These are phyloP conservation scores for Sclerotinia subarctica DNA, from an alignment of 2,329 filamentous ascomycete species.

Conservation along the genomic window DNA sequence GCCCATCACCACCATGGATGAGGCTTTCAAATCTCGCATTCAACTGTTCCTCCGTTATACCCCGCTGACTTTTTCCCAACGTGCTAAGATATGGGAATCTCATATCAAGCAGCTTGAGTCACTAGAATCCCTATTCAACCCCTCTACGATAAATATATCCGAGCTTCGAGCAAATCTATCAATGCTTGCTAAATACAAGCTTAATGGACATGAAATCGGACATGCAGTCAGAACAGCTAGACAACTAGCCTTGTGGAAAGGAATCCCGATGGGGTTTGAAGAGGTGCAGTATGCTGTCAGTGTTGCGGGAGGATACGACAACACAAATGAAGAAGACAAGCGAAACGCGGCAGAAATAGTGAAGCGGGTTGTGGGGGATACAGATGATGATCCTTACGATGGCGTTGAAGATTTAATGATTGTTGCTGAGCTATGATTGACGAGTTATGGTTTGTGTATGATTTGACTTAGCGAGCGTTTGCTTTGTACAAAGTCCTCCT, in stretches of 20 bases:
- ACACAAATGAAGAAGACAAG: conserved; percentile 2
- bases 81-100: conserved; percentile 22
- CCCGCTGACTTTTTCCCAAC: conserved; percentile 12
- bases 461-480: neutral
- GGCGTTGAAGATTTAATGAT: conserved; percentile 19
- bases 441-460: conserved; percentile 10
- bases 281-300: conserved; percentile 10
- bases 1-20: conserved; percentile 40
- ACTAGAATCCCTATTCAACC: conserved; percentile 28
- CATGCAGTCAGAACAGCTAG: conserved; percentile 20
- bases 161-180: conserved; percentile 15
- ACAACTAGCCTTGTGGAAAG: conserved; percentile 22
- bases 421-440: conserved; percentile 14
- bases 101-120: conserved; percentile 42
- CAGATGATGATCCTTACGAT: conserved; percentile 11
- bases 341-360: neutral
- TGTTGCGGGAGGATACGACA: neutral
- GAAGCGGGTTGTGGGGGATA: neutral
- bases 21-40: conserved; percentile 40
- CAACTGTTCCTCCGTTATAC: conserved; percentile 37
- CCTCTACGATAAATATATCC: conserved; percentile 15
- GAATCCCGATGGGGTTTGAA: conserved; percentile 13
- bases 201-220: conserved; percentile 22
- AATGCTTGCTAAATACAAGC: neutral
- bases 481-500: neutral